Conservation (phyloP, 73 alveolate genomes). For the Uronychia setigera region DNA sequence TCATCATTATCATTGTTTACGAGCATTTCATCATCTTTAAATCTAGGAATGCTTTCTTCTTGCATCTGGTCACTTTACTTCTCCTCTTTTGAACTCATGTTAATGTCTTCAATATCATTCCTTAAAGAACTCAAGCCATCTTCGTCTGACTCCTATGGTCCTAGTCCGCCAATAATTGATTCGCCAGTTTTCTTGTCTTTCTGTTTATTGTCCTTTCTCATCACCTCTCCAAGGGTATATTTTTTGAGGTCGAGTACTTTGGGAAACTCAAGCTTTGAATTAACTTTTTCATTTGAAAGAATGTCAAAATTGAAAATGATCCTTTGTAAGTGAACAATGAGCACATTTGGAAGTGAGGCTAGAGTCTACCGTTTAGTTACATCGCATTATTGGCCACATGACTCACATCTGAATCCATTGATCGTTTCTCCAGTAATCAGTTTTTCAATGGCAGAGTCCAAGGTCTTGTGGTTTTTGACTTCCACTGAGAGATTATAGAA, state of each 20-base stretch:
- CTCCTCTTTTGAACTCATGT: background rate
- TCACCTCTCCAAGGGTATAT: constrained; percentile 43
- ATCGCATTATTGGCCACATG: constrained; percentile 55
- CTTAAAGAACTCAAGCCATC: too few species aligned
- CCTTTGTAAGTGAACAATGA: constrained; percentile 79
- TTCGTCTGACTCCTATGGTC: background rate
- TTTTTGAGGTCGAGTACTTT: constrained; percentile 56
- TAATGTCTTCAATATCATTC: background rate
- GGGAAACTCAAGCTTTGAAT: constrained; percentile 59
- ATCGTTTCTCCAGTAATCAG: constrained; percentile 58
- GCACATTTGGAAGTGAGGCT: constrained; percentile 67
- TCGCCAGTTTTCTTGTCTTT: constrained; percentile 12
- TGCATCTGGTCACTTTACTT: background rate
- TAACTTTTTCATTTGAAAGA: constrained; percentile 50
- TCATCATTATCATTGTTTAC: constrained; percentile 25
- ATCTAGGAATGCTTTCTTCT: background rate
- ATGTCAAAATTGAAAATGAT: constrained; percentile 56
- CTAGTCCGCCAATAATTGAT: constrained; percentile 27
- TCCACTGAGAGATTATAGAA: constrained; percentile 64
- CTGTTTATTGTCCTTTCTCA: constrained; percentile 28
- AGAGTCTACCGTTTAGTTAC: constrained; percentile 42
- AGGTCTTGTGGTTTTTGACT: constrained; percentile 45
- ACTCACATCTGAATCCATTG: constrained; percentile 62
- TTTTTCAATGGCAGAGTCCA: constrained; percentile 58
- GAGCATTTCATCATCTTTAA: constrained; percentile 35